Base-by-base conservation (phyloP, 139 green algal genomes). In the Pseudopediastrum boryanum region DNA sequence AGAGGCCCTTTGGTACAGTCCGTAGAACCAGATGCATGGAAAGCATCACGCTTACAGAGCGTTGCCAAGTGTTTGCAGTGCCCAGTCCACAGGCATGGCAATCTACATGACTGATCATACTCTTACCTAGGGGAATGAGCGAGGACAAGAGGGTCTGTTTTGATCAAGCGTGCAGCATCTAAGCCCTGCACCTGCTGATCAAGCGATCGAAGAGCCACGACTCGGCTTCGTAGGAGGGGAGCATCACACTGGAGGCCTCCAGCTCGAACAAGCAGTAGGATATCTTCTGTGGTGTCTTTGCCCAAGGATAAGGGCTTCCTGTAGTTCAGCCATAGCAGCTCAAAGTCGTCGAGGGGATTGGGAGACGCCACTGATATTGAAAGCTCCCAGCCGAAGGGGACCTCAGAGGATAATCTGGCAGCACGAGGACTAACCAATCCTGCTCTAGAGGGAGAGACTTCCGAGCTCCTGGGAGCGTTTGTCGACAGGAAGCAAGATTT, bases 321-420 rank as follows among this genome's bases (percentile, higher is more conserved):
- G 9, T 72, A 51, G 35, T 64, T 33, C 43, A 72, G 59, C 73
- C 59, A 72, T 48, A 78, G 36, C 21, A 80, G 59, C 58, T 80
- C 59, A 72, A 63, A 71, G 16, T 72, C 59, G 44, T 72, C 73
- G 4, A 72, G 52, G 13, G 54, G 13, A 16, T 12, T 16, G 46
- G 16, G 46, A 12, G 46, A n/a, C 46, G 46, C 13, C 13, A 56
- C 46, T 12, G 46, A 16, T 16, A 12, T n/a, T 12, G 46, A 16
- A 12, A 16, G 46, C 46, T n/a, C n/a, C n/a, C n/a, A n/a, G n/a
- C n/a, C n/a, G n/a, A n/a, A n/a, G n/a, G n/a, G n/a, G n/a, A n/a
- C n/a, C n/a, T n/a, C n/a, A n/a, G 46, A 16, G 13, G 46, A 16
- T 16, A n/a, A 16, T 16, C 16, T 12, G 46, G 46, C 13, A n/a